Percentiles rank a stretch among this genome's conserved stretches.
These are phyloP conservation scores for Eremothecium sinecaudum DNA, from an alignment of 1,139 yeast species.

Conservation along the genomic window DNA sequence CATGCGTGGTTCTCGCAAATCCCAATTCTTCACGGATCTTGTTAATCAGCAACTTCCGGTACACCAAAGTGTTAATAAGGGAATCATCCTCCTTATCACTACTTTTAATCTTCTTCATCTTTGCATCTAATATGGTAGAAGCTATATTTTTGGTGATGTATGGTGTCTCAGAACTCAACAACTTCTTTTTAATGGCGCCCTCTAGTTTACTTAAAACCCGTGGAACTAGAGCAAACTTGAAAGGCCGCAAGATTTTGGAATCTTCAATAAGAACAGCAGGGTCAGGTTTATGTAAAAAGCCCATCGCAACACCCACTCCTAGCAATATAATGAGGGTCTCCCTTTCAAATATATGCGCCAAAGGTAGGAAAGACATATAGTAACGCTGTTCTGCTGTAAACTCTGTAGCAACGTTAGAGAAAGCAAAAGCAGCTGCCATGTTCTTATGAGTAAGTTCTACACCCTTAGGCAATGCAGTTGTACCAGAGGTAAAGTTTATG, in stretches of 20 bases:
- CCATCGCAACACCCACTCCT: conserved; percentile 33
- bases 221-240: conserved; percentile 50
- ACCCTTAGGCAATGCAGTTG: conserved; percentile 70
- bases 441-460: conserved; percentile 51
- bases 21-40: conserved; percentile 52
- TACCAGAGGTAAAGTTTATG: conserved; percentile 70
- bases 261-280: conserved; percentile 45
- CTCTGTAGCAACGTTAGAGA: conserved; percentile 10
- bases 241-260: conserved; percentile 46
- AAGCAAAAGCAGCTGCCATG: conserved; percentile 42
- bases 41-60: conserved; percentile 43
- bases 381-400: conserved; percentile 15
- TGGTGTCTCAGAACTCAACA: conserved; percentile 27
- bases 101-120: conserved; percentile 29
- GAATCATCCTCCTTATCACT: conserved; percentile 33
- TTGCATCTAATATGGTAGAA: conserved; percentile 30
- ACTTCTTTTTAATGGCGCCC: conserved; percentile 37
- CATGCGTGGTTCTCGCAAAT: conserved; percentile 38
- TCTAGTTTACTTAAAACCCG: conserved; percentile 57
- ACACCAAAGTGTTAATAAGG: conserved; percentile 25
- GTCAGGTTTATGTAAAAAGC: conserved; percentile 41
- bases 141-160: conserved; percentile 31
- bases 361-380: conserved; percentile 44
- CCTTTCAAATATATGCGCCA: conserved; percentile 64
- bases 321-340: conserved; percentile 24